Evolutionary conservation across 345 rosid species (phyloP), one percentile per base, ranked within the genome.

Genomic region (Aquilaria malaccensis): DNA sequence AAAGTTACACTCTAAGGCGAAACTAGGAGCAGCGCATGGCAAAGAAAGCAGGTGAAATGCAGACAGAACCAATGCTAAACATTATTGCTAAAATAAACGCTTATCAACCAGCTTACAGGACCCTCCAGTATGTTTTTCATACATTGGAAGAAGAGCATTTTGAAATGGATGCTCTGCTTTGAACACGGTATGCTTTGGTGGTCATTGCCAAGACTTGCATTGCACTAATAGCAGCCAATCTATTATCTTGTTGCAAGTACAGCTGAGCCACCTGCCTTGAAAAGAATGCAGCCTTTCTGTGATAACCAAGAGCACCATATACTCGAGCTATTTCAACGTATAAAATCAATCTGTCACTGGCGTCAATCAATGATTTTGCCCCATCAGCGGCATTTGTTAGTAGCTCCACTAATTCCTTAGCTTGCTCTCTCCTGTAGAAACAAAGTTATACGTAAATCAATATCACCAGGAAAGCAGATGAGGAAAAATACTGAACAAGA

Each of bases 231-330:
- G 99, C 98, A 60, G 96, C 97, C 66, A 89, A 71, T 69, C 85
- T 87, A 72, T 85, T 88, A 62, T 91, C 98, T 72, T 91, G 99
- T 69, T 87, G 91, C 80, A 95, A 74, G 74, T 95, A 95, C 80
- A 91, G 70, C 79, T 81, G 98, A 64, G 98, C 99, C 15, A 95
- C 97, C 81, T 86, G 96, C 82, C 99, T 91, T 46, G 98, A 88
- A 60, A 91, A 95, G 80, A 95, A 91, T 70, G 98, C 99, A 61
- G 98, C 95, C 80, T 88, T 95, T 67, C 97, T 74, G 63, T 88
- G 91, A 76, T 91, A 95, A 67, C 93, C 96, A 74, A 91, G 86
- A 58, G 74, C 75, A 63, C 99, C 99, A 79, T 78, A 95, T 54
- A 95, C 78, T 56, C 97, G 98, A 55, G 99, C 94, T 70, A 95